Conservation (phyloP, 306 rosid species). For the Cicer yamashitae region DNA sequence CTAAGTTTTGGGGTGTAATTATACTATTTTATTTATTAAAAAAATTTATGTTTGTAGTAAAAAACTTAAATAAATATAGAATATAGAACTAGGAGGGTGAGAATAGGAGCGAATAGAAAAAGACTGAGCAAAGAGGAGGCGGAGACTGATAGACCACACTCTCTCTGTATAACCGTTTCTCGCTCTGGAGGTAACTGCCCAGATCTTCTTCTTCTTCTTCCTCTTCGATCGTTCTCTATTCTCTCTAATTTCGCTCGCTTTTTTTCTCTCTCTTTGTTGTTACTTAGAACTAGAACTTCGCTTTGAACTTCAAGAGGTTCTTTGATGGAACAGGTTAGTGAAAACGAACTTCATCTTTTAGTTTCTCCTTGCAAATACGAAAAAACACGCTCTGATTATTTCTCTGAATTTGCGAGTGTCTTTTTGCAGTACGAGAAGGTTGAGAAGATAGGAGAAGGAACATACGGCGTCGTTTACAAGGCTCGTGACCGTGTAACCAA, state of each 20-base stretch:
- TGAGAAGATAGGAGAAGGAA: constrained; percentile 90
- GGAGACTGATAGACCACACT: background rate
- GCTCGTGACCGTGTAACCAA: constrained; percentile 80
- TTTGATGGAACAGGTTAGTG: constrained; percentile 56
- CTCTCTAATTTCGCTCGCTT: constrained; percentile 28
- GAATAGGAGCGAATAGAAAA: background rate
- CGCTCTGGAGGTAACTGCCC: constrained; percentile 8
- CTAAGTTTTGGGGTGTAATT: too few species aligned
- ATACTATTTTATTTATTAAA: too few species aligned
- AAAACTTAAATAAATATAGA: too few species aligned
- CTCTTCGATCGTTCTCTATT: background rate
- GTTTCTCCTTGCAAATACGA: background rate
- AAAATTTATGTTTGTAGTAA: too few species aligned
- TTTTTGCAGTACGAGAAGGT: constrained; percentile 79
- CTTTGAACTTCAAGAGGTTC: constrained; percentile 23
- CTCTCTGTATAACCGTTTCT: constrained; percentile 30
- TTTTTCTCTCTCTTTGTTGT: background rate
- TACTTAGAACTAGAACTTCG: constrained; percentile 19
- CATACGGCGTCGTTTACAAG: constrained; percentile 91
- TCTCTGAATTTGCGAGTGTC: background rate
- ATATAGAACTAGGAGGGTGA: background rate
- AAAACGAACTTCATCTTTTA: background rate
- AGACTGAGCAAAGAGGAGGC: constrained; percentile 26
- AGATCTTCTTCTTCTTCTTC: constrained; percentile 40
- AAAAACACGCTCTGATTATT: background rate